phyloP scores from a whole-genome alignment of 805 yeast genomes.

The Metschnikowia amazonensis region DNA sequence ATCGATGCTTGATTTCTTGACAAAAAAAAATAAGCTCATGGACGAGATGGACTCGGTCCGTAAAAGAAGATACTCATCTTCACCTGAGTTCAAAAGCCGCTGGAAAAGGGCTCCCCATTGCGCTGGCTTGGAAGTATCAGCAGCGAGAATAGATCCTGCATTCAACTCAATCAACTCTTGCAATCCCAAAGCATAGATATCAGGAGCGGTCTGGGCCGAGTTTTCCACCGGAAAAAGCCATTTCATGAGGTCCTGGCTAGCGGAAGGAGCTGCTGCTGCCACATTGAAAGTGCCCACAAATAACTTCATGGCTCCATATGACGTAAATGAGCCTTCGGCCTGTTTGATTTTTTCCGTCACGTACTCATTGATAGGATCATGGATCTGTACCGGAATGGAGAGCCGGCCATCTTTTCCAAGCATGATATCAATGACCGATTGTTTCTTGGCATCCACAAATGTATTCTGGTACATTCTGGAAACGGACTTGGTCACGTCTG shows the following conservation, averaged over 20 bases:
- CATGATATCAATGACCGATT: slow-evolving; percentile 80
- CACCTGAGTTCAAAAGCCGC: slow-evolving; percentile 51
- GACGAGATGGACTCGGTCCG: slow-evolving; percentile 78
- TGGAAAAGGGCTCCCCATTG: slow-evolving; percentile 75
- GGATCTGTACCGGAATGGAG: slow-evolving; percentile 66
- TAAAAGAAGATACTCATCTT: slow-evolving; percentile 51
- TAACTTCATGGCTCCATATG: slow-evolving; percentile 54
- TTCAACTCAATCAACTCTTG: slow-evolving; percentile 93
- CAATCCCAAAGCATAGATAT: slow-evolving; percentile 82
- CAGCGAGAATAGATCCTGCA: slow-evolving; percentile 84
- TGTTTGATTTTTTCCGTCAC: slow-evolving; percentile 63
- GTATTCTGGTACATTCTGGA: slow-evolving; percentile 94
- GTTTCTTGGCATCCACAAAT: slow-evolving; percentile 88
- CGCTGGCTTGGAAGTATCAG: slow-evolving; percentile 71
- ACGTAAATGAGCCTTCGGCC: slow-evolving; percentile 51
- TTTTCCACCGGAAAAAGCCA: slow-evolving; percentile 81
- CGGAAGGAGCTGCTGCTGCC: slow-evolving; percentile 57
- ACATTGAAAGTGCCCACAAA: slow-evolving; percentile 86
- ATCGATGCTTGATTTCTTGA: slow-evolving; percentile 37
- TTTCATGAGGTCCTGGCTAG: slow-evolving; percentile 53
- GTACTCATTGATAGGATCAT: slow-evolving; percentile 84
- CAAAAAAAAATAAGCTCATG: slow-evolving; percentile 60
- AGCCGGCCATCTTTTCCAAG: slow-evolving; percentile 72
- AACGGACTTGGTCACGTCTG: slow-evolving; percentile 95
- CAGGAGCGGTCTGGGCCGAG: slow-evolving; percentile 49